A percentile compares a stretch with the other conserved stretches of the same genome.
Conservation (phyloP, 139 green algal species). For the Bryopsis sp. region DNA sequence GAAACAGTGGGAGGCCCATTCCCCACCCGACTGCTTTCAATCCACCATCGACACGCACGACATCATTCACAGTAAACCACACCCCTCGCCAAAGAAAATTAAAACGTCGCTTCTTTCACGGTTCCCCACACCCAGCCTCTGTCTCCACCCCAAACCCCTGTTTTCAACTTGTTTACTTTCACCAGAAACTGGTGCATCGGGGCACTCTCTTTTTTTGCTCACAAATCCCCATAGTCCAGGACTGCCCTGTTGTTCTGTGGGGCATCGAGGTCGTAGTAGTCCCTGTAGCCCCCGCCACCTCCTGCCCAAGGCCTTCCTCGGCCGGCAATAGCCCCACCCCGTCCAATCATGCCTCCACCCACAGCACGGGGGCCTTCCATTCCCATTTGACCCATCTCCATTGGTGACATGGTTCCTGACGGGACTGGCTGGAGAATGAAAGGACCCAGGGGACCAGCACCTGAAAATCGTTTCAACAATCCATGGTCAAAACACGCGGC, state of each 20-base stretch:
- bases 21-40: no score
- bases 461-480: slow-evolving; percentile 8
- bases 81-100: no score
- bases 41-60: no score
- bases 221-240: slow-evolving; percentile 82
- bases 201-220: no score
- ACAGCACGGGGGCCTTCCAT: neutral
- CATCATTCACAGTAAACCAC: no score
- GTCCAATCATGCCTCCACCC: neutral
- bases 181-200: no score
- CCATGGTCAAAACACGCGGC: no score
- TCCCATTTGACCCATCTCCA: slow-evolving; percentile 21
- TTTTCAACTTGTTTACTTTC: no score
- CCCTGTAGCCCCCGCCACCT: slow-evolving; percentile 14
- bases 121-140: no score
- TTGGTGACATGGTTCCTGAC: slow-evolving; percentile 21
- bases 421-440: slow-evolving; percentile 39
- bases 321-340: neutral
- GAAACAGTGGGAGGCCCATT: no score
- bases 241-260: slow-evolving; percentile 72
- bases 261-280: slow-evolving; percentile 76
- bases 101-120: no score
- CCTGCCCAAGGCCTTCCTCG: neutral
- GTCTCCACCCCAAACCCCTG: no score
- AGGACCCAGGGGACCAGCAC: slow-evolving; percentile 36